Evolutionary conservation across 345 rosid genomes (phyloP).

Genomic region (Brassica nigra): DNA sequence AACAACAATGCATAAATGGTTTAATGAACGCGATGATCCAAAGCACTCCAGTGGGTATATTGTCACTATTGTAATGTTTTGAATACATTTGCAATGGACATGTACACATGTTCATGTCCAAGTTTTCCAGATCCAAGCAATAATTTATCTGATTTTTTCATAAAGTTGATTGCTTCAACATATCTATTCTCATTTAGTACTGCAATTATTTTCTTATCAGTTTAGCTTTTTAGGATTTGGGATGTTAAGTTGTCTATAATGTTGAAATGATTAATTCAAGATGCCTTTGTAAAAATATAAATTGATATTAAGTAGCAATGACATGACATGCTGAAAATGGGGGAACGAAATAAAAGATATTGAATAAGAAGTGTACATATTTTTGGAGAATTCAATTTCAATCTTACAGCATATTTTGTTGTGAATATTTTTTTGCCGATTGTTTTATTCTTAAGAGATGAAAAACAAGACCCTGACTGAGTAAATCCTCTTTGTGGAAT

Average conservation of each 20-base stretch:
- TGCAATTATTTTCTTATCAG: background rate
- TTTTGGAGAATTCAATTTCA: background rate
- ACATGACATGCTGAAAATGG: background rate
- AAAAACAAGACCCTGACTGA: background rate
- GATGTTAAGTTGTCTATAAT: background rate
- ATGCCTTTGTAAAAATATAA: background rate
- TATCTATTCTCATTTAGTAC: too few relatives aligned
- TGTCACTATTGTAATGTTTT: too few relatives aligned
- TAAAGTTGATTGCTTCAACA: too few relatives aligned
- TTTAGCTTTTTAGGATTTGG: background rate
- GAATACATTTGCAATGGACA: too few relatives aligned
- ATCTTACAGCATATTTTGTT: background rate
- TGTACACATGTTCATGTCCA: too few relatives aligned
- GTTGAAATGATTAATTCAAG: background rate
- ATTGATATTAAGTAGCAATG: background rate
- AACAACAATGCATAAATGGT: too few relatives aligned
- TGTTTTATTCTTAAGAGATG: background rate
- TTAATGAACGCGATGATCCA: too few relatives aligned
- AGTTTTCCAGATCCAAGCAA: too few relatives aligned
- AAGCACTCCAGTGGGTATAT: too few relatives aligned
- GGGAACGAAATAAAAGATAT: background rate
- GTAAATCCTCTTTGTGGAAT: background rate
- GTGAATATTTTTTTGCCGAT: background rate
- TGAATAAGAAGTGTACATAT: background rate
- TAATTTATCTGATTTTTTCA: too few relatives aligned